Conservation (phyloP, 2,329 filamentous ascomycete species). For the Coleophoma eucalyptorum region DNA sequence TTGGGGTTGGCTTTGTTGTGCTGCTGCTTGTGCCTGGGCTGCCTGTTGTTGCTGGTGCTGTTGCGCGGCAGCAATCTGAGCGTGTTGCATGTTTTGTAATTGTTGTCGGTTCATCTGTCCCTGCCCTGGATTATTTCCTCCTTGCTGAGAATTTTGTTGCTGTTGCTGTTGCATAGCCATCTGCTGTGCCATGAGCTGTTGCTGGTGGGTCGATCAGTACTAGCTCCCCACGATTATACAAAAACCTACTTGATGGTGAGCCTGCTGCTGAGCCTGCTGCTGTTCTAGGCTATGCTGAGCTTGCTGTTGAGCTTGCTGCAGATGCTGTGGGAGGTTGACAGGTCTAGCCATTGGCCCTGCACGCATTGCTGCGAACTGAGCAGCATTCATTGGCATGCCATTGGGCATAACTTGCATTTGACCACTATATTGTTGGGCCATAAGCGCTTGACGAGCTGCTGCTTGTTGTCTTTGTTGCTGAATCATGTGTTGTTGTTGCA, state of each 20-base stretch:
- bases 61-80: conserved; percentile 27
- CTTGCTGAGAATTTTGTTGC: conserved; percentile 36
- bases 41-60: conserved; percentile 37
- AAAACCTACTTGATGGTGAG: conserved; percentile 22
- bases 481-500: conserved; percentile 52
- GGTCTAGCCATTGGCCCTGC: conserved; percentile 35
- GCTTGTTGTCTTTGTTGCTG: conserved; percentile 42
- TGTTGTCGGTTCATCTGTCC: conserved; percentile 44
- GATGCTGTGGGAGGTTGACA: conserved; percentile 40
- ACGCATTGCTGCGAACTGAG: conserved; percentile 49
- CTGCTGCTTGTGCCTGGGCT: conserved; percentile 36
- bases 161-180: conserved; percentile 38
- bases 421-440: conserved; percentile 50
- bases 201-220: conserved; percentile 6
- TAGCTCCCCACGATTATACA: not conserved
- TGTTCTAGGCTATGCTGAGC: conserved; percentile 33
- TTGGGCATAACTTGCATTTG: conserved; percentile 52
- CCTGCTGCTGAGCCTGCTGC: conserved; percentile 32
- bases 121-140: conserved; percentile 39
- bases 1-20: conserved; percentile 31
- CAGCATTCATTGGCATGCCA: conserved; percentile 46
- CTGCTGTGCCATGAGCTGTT: conserved; percentile 42
- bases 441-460: conserved; percentile 45
- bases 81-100: conserved; percentile 40
- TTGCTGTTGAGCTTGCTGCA: conserved; percentile 35